A percentile compares a stretch with the other conserved stretches of the same genome.
Evolutionary conservation across 495 filamentous ascomycete genomes (phyloP).

Genomic region (Ramalina peruviana): DNA sequence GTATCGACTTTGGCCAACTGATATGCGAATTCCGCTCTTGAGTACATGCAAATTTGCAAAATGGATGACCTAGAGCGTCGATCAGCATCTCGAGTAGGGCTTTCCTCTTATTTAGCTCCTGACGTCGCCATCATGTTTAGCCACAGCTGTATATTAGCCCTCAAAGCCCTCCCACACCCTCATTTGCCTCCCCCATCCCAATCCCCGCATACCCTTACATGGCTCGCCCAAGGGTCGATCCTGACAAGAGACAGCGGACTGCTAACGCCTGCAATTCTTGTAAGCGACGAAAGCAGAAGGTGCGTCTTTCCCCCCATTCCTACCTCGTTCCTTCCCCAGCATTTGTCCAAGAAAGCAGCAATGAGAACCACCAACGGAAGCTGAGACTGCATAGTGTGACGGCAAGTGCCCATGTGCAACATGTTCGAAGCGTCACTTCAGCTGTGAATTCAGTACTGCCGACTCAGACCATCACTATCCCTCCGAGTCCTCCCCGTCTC

Average conservation of each 20-base stretch:
- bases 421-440: slow-evolving; percentile 44
- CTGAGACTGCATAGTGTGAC: slow-evolving; percentile 38
- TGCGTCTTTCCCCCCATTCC: slow-evolving; percentile 15
- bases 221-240: slow-evolving; percentile 49
- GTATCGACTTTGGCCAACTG: too few relatives aligned
- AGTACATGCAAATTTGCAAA: too few relatives aligned
- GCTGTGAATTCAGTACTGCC: slow-evolving; percentile 30
- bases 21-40: too few relatives aligned
- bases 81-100: too few relatives aligned
- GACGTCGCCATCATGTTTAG: too few relatives aligned
- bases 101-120: too few relatives aligned
- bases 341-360: too few relatives aligned
- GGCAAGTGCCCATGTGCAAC: slow-evolving; percentile 56
- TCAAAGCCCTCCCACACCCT: too few relatives aligned
- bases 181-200: too few relatives aligned
- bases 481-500: not conserved
- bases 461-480: not conserved
- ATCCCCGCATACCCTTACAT: slow-evolving; percentile 16
- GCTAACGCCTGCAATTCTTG: slow-evolving; percentile 63
- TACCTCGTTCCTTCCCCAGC: not conserved
- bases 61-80: too few relatives aligned
- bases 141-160: too few relatives aligned
- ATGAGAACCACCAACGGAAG: too few relatives aligned
- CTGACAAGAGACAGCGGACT: slow-evolving; percentile 49
- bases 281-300: slow-evolving; percentile 68